Base-by-base conservation (phyloP, 2,329 filamentous ascomycete species). In the Fusarium kyushuense region DNA sequence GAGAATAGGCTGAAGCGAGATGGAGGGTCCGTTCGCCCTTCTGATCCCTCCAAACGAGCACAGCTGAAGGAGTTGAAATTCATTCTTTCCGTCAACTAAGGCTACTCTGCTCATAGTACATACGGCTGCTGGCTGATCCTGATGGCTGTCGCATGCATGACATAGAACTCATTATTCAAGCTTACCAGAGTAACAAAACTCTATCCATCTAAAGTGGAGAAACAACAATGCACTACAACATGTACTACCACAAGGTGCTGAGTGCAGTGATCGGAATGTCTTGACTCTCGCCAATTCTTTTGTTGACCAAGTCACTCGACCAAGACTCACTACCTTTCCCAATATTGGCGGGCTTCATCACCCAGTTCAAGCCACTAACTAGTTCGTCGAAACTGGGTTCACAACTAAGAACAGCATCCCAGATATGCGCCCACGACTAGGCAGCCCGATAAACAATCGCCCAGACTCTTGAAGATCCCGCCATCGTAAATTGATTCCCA, bases 291-390 rank as follows among this genome's bases (percentile, higher is more conserved):
- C 38, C 49, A 33, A 62, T 57, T 54, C 49, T 55, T 45, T 30
- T 35, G 35, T 36, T 47, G 13, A 17, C 48, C 27, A 19, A n/a
- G n/a, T 56, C 42, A 52, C 33, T 45, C 32, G 19, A 32, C 21
- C 45, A 36, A 54, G 29, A 47, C 32, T 36, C 47, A 57, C 47
- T 49, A 36, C 25, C 52, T 57, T 52, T 41, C 23, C 42, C 54
- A 60, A 68, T 63, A 60, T 55, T 19, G 45, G 67, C 36, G 55
- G 47, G 55, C 56, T 53, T 58, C n/a, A 47, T 60, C 41, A 32
- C 57, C 55, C 48, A 38, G 45, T 64, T 65, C 72, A 67, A 64
- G 59, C 54, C 70, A 67, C 72, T 65, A 71, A 67, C 72, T 65
- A 71, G 54, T 38, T 35, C 43, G 46, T 49, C 46, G 46, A 51